Conservation (phyloP, 257 asterid species). For the Nicotiana obtusifolia region DNA sequence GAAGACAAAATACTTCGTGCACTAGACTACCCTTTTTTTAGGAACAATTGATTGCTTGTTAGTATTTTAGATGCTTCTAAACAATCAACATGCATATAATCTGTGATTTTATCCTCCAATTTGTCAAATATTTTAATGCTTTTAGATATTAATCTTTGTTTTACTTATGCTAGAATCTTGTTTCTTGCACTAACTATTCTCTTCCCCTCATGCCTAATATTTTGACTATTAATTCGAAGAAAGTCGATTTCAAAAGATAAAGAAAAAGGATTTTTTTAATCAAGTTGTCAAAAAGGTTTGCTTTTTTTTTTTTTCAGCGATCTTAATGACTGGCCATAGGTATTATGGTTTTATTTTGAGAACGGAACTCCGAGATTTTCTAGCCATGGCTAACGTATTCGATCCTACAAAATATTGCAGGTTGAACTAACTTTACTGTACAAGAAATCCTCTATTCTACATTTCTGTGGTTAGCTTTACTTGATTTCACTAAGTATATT, state of each 20-base stretch:
- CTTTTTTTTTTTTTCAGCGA: background rate
- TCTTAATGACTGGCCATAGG: background rate
- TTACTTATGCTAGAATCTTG: background rate
- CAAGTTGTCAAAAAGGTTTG: too few species aligned
- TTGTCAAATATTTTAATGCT: background rate
- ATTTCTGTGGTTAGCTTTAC: background rate
- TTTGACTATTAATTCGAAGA: too few species aligned
- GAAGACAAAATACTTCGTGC: too few species aligned
- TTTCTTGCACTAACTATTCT: background rate
- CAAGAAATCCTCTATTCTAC: background rate
- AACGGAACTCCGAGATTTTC: background rate
- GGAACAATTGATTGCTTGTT: background rate
- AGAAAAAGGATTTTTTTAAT: too few species aligned
- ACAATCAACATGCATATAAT: background rate
- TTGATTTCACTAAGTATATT: background rate
- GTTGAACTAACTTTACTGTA: background rate
- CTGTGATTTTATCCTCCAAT: constrained; percentile 7
- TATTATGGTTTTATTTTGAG: background rate
- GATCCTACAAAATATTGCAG: background rate
- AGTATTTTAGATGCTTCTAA: constrained; percentile 1
- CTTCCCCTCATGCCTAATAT: constrained; percentile 1
- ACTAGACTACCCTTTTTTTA: background rate
- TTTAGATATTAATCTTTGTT: background rate
- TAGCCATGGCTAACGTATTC: too few species aligned
- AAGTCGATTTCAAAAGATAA: too few species aligned